Evolutionary conservation across 345 rosid genomes (phyloP).

Genomic region (Litchi chinensis): DNA sequence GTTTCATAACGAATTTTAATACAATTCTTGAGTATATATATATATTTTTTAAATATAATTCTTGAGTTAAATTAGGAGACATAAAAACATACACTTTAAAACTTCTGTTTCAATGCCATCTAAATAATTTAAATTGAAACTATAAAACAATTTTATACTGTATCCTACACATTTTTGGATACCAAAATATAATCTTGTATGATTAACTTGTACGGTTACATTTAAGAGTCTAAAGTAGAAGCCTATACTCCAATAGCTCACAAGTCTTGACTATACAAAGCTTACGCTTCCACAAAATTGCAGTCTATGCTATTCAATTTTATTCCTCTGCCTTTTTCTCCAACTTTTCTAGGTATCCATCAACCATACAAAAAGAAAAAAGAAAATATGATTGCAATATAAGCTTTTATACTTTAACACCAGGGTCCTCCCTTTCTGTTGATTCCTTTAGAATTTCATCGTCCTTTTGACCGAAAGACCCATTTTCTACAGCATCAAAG

Average conservation of each 20-base stretch:
- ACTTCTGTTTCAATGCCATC: too few relatives aligned
- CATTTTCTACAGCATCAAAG: slow-evolving; percentile 68
- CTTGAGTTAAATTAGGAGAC: too few relatives aligned
- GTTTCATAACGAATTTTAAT: neutral
- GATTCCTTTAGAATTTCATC: slow-evolving; percentile 43
- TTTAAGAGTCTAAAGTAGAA: too few relatives aligned
- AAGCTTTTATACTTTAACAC: slow-evolving; percentile 44
- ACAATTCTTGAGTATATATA: too few relatives aligned
- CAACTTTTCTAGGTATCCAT: slow-evolving; percentile 18
- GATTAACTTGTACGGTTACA: too few relatives aligned
- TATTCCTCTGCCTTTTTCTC: neutral
- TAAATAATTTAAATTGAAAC: too few relatives aligned
- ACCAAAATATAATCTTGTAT: too few relatives aligned
- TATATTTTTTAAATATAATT: too few relatives aligned
- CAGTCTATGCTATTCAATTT: slow-evolving; percentile 7
- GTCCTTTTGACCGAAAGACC: slow-evolving; percentile 43
- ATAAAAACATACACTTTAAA: too few relatives aligned
- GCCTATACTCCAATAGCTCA: neutral
- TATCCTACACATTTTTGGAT: too few relatives aligned
- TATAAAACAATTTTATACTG: too few relatives aligned
- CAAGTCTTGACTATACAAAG: slow-evolving; percentile 16
- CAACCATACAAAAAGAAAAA: slow-evolving; percentile 15
- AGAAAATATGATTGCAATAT: neutral
- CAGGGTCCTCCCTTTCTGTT: slow-evolving; percentile 35
- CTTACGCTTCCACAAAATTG: slow-evolving; percentile 18